Percentiles rank a stretch among this genome's conserved stretches.
Conservation (phyloP, 192 early-diverging fungal species). For the Entomortierella lignicola region DNA sequence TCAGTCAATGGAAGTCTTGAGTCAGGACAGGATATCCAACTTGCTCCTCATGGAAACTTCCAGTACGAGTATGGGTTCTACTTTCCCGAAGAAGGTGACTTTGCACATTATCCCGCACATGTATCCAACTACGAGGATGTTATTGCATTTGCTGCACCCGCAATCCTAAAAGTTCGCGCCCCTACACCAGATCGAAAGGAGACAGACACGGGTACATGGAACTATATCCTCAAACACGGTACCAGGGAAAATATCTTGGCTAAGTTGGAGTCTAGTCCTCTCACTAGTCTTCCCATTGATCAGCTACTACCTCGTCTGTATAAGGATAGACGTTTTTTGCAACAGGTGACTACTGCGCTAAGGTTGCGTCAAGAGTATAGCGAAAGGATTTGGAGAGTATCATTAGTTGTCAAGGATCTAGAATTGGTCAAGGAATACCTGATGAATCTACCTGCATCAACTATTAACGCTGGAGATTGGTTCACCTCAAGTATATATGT, state of each 20-base stretch:
- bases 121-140: conserved; percentile 42
- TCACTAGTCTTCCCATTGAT: conserved; percentile 19
- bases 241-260: conserved; percentile 17
- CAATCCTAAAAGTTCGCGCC: conserved; percentile 21
- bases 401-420: conserved; percentile 7
- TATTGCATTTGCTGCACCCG: conserved; percentile 27
- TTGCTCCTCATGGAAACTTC: conserved; percentile 21
- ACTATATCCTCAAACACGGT: conserved; percentile 30
- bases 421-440: conserved; percentile 51
- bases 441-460: conserved; percentile 6
- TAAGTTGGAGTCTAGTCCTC: conserved; percentile 18
- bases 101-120: conserved; percentile 50
- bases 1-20: conserved; percentile 38
- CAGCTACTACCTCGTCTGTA: conserved; percentile 28
- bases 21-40: conserved; percentile 31
- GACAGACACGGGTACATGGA: conserved; percentile 23
- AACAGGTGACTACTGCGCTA: conserved; percentile 39
- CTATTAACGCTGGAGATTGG: conserved; percentile 10
- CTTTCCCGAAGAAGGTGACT: conserved; percentile 58
- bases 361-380: conserved; percentile 36
- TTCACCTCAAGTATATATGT: conserved; percentile 41
- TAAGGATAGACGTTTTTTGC: conserved; percentile 21
- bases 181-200: conserved; percentile 20
- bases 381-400: conserved; percentile 41
- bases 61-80: conserved; percentile 59